Conservation (phyloP, 2,329 filamentous ascomycete species). For the Chaetomium globosum region DNA sequence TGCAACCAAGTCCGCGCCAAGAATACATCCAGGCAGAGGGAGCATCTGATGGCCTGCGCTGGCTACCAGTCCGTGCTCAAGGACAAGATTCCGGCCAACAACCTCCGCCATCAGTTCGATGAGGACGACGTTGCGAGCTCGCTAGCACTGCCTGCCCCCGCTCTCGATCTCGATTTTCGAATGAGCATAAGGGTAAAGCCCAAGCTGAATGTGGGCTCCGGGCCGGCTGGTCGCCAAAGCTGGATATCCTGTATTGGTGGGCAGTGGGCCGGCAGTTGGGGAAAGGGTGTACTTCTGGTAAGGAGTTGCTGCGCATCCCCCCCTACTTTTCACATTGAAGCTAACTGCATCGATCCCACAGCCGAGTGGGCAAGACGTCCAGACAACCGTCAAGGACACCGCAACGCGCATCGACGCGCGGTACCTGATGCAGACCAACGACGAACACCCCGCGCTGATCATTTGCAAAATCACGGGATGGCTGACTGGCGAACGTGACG, state of each 20-base stretch:
- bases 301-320: neutral
- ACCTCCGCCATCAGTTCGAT: constrained; percentile 36
- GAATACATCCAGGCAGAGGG: constrained; percentile 37
- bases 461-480: constrained; percentile 37
- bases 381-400: constrained; percentile 34
- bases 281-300: constrained; percentile 36
- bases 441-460: constrained; percentile 36
- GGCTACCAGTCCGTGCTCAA: constrained; percentile 34
- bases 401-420: constrained; percentile 34
- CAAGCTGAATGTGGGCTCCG: constrained; percentile 31
- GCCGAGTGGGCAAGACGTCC: constrained; percentile 36
- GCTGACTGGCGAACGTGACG: constrained; percentile 36
- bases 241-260: constrained; percentile 37
- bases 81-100: constrained; percentile 36
- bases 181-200: constrained; percentile 37
- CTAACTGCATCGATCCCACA: constrained; percentile 2
- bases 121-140: constrained; percentile 35
- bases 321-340: neutral
- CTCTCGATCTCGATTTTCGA: constrained; percentile 35
- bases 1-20: constrained; percentile 36
- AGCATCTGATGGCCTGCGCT: constrained; percentile 34
- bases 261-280: constrained; percentile 36
- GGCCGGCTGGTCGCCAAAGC: constrained; percentile 28
- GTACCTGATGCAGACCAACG: constrained; percentile 37
- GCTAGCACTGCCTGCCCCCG: constrained; percentile 32